A percentile compares a stretch with the other conserved stretches of the same genome.
Evolutionary conservation across 2,329 filamentous ascomycete species (phyloP).

Genomic region (Rhinocladiella mackenziei): DNA sequence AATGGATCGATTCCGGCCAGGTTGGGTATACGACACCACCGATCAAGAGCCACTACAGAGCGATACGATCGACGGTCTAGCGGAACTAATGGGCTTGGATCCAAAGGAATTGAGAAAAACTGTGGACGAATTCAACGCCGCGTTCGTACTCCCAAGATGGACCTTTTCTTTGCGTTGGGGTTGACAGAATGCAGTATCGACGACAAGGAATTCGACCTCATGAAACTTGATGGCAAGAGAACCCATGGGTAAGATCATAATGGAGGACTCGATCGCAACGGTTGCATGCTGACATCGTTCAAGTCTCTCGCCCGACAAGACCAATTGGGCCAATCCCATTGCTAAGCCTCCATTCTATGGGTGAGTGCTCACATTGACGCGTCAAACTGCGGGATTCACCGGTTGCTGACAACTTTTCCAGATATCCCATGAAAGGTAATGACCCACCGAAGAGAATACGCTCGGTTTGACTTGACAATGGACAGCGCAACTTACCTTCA

Average conservation of each 20-base stretch:
- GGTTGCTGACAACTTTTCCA: too few species aligned
- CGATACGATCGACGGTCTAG: constrained; percentile 40
- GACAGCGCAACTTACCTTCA: constrained; percentile 32
- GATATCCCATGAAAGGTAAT: constrained; percentile 30
- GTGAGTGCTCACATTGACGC: constrained; percentile 12
- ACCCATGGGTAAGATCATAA: constrained; percentile 30
- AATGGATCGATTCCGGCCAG: constrained; percentile 42
- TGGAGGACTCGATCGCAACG: not conserved
- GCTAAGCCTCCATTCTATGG: constrained; percentile 38
- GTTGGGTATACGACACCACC: constrained; percentile 44
- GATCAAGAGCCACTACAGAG: constrained; percentile 40
- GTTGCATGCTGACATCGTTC: not conserved
- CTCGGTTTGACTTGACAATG: not conserved
- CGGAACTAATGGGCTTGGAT: constrained; percentile 38
- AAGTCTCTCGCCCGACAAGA: constrained; percentile 35
- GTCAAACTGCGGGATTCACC: too few species aligned
- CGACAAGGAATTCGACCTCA: constrained; percentile 40
- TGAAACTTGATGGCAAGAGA: constrained; percentile 38
- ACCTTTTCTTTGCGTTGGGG: not conserved
- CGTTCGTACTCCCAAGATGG: constrained; percentile 16
- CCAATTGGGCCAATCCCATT: constrained; percentile 42
- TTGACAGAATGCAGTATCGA: constrained; percentile 25
- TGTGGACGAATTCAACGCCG: constrained; percentile 39
- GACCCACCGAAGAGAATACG: too few species aligned
- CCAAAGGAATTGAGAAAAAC: constrained; percentile 38